Percentiles rank a stretch among this genome's conserved stretches.
Evolutionary conservation across 306 rosid species (phyloP).

Genomic region (Biancaea sappan): DNA sequence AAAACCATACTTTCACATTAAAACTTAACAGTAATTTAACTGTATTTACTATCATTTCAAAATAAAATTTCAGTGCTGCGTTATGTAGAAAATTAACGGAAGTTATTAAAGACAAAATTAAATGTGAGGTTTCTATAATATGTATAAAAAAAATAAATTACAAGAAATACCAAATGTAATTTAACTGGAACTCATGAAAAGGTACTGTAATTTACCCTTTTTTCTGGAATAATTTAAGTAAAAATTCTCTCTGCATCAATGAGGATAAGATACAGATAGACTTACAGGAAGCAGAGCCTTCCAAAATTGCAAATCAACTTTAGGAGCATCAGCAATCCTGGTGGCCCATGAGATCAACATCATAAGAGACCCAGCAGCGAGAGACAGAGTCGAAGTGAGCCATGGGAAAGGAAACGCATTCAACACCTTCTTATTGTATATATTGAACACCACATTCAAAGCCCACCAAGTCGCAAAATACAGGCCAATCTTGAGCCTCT

Average conservation of each 20-base stretch:
- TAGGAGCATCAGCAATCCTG: constrained; percentile 59
- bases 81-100: too few species aligned
- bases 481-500: constrained; percentile 59
- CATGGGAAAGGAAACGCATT: constrained; percentile 81
- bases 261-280: background rate
- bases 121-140: too few species aligned
- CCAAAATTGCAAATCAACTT: constrained; percentile 72
- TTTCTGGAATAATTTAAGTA: too few species aligned
- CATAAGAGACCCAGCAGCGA: constrained; percentile 78
- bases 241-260: background rate
- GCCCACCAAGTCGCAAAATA: constrained; percentile 90
- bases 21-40: too few species aligned
- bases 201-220: too few species aligned
- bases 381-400: constrained; percentile 79
- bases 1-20: too few species aligned
- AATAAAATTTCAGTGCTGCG: too few species aligned
- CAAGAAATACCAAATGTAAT: too few species aligned
- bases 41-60: too few species aligned
- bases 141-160: too few species aligned
- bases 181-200: too few species aligned
- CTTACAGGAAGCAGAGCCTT: constrained; percentile 72
- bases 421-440: constrained; percentile 82
- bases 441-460: constrained; percentile 84
- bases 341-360: constrained; percentile 85
- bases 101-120: too few species aligned